Conservation (phyloP, 140 eudicot species). For the Ambrosia hybrid region DNA sequence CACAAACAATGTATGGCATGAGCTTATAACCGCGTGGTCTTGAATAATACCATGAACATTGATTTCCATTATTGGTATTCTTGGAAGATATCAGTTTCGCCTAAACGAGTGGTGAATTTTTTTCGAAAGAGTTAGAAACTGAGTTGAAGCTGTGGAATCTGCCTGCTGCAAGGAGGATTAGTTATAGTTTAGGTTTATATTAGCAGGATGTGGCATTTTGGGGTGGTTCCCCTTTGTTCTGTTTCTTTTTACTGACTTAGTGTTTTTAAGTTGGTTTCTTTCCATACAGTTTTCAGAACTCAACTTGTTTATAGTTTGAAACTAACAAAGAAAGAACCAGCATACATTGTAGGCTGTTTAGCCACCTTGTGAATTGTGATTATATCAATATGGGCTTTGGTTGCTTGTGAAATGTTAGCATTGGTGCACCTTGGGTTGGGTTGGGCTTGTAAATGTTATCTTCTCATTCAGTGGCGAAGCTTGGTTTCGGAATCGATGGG, state of each 20-base stretch:
- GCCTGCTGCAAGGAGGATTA: background rate
- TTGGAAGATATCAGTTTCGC: constrained; percentile 13
- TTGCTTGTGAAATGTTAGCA: constrained; percentile 21
- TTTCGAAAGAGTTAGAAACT: background rate
- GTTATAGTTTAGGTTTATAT: background rate
- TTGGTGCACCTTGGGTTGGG: background rate
- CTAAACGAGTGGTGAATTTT: too few relatives aligned
- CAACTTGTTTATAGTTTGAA: constrained; percentile 44
- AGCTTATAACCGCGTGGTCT: constrained; percentile 37
- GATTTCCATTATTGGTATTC: constrained; percentile 36
- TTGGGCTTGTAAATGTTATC: too few relatives aligned
- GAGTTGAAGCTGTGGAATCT: too few relatives aligned
- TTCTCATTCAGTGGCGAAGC: too few relatives aligned
- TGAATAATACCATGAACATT: constrained; percentile 36
- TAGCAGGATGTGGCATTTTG: constrained; percentile 11
- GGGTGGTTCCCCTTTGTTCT: constrained; percentile 20
- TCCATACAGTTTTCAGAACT: constrained; percentile 14
- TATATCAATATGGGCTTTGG: constrained; percentile 27
- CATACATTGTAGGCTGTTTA: constrained; percentile 35
- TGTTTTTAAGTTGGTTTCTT: constrained; percentile 37
- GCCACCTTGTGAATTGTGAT: constrained; percentile 31
- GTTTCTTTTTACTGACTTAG: constrained; percentile 11
- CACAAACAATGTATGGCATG: constrained; percentile 44
- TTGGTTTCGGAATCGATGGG: too few relatives aligned
- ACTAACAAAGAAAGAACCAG: constrained; percentile 34